Percentiles rank a stretch among this genome's conserved stretches.
Conservation (phyloP, 257 asterid species). For the Gardenia jasminoides region DNA sequence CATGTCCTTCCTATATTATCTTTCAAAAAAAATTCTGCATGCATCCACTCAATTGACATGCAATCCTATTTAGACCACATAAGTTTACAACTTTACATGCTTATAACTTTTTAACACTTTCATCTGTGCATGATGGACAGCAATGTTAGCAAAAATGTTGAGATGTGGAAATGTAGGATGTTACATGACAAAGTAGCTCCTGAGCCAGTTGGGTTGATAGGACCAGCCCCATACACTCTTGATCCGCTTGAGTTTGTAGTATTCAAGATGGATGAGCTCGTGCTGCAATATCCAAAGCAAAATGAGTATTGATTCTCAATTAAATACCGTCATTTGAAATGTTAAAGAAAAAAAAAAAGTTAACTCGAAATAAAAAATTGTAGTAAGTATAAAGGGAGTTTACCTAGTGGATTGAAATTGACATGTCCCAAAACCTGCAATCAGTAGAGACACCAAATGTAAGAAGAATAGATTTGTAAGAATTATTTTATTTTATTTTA, state of each 20-base stretch:
- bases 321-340: neutral
- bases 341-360: neutral
- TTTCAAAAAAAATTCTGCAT: neutral
- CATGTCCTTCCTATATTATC: neutral
- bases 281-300: conserved; percentile 53
- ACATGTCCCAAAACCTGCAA: conserved; percentile 70
- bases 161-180: conserved; percentile 16
- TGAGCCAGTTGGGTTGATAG: conserved; percentile 50
- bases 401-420: conserved; percentile 71
- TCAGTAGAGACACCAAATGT: neutral
- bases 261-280: conserved; percentile 66
- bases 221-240: conserved; percentile 77
- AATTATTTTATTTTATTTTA: too few species aligned
- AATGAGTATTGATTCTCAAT: neutral
- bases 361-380: neutral
- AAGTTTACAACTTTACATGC: neutral
- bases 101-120: neutral
- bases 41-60: neutral
- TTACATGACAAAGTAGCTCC: conserved; percentile 27
- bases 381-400: conserved; percentile 2
- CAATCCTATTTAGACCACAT: neutral
- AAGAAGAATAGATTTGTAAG: neutral
- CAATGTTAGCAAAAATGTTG: conserved; percentile 23
- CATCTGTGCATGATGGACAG: conserved; percentile 5
- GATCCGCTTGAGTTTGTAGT: conserved; percentile 71